Percentiles rank a stretch among this genome's conserved stretches.
Evolutionary conservation across 2,329 filamentous ascomycete species (phyloP).

Genomic region (Colletotrichum theobromicola): DNA sequence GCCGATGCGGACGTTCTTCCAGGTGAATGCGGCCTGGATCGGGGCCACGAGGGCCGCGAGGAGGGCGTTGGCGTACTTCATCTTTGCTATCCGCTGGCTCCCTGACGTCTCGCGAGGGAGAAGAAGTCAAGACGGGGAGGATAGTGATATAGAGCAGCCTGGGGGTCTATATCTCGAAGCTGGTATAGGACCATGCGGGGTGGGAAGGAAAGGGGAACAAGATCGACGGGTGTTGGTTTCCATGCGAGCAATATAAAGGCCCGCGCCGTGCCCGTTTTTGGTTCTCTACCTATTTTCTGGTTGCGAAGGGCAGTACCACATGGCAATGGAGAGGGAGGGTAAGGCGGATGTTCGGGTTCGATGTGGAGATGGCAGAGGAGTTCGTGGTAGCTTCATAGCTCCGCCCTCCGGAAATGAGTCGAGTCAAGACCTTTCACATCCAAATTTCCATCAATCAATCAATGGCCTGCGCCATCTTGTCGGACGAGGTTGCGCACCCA

Average conservation of each 20-base stretch:
- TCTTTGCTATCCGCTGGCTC: not conserved
- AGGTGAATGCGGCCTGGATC: constrained; percentile 40
- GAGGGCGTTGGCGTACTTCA: constrained; percentile 15
- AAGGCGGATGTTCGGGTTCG: not conserved
- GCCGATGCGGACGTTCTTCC: constrained; percentile 58
- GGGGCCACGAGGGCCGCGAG: constrained; percentile 25
- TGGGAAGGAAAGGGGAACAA: not conserved
- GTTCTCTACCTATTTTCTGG: not conserved
- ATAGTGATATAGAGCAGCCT: not conserved
- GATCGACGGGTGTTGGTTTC: not conserved
- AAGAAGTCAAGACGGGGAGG: not conserved
- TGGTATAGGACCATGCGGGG: not conserved
- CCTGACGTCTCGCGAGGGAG: not conserved
- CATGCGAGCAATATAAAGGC: not conserved
- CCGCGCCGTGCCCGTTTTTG: not conserved
- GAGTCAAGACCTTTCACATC: not conserved
- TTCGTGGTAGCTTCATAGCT: not conserved
- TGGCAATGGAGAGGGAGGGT: not conserved
- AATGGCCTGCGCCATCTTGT: not conserved
- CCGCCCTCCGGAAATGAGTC: not conserved
- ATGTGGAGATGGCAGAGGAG: not conserved
- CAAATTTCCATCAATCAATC: constrained; percentile 19
- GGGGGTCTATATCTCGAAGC: not conserved
- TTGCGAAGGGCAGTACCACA: not conserved
- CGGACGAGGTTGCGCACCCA: not conserved